Conservation (phyloP, 768 basidiomycete species). For the Phanerodontia chrysosporium region DNA sequence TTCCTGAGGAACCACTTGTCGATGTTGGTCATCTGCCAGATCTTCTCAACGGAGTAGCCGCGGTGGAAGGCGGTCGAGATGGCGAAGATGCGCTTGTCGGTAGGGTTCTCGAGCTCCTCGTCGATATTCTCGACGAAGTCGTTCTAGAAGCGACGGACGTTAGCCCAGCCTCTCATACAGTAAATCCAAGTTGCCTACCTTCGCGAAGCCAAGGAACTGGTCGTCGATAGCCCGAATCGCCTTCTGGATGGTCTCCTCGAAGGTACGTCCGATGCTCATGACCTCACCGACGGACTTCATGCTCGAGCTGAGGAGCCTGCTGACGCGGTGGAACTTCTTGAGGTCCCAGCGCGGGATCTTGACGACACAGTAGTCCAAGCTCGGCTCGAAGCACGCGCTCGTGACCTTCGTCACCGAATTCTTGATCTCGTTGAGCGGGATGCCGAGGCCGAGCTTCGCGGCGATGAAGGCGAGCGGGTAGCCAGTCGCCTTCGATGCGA, state of each 20-base stretch:
- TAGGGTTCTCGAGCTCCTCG: conserved; percentile 89
- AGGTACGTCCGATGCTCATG: conserved; percentile 97
- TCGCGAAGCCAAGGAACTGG: conserved; percentile 87
- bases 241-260: conserved; percentile 98
- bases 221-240: conserved; percentile 97
- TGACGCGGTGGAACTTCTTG: conserved; percentile 96
- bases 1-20: conserved; percentile 98
- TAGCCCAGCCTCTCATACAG: neutral
- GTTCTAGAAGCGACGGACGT: conserved; percentile 49
- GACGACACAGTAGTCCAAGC: conserved; percentile 94
- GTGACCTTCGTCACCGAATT: conserved; percentile 97
- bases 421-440: conserved; percentile 96
- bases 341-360: conserved; percentile 99
- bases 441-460: conserved; percentile 94
- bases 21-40: conserved; percentile 97
- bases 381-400: conserved; percentile 96
- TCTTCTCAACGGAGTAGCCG: conserved; percentile 92
- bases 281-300: conserved; percentile 99
- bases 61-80: conserved; percentile 91
- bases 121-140: conserved; percentile 88
- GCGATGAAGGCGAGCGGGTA: conserved; percentile 98
- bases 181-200: conserved; percentile 37
- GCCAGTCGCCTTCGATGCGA: conserved; percentile 97
- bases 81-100: conserved; percentile 96
- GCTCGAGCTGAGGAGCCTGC: conserved; percentile 83